Conservation (phyloP, 1,284 basidiomycete genomes). For the Blastosporella zonata region DNA sequence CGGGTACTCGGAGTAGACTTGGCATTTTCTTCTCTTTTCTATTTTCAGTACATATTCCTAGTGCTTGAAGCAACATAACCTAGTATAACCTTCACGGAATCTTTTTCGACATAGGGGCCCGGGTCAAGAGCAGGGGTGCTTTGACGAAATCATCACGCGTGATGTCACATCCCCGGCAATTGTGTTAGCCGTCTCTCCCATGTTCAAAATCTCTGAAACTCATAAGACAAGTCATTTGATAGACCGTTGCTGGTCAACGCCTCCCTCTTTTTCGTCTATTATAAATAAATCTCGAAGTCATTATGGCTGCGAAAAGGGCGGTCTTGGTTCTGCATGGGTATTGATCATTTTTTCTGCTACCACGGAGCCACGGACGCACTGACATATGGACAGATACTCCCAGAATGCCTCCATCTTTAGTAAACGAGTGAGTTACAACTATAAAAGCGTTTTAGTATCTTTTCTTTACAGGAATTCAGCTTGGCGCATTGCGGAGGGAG, state of each 20-base stretch:
- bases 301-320: slow-evolving; percentile 29
- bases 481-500: slow-evolving; percentile 74
- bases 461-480: slow-evolving; percentile 33
- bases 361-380: background rate
- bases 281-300: background rate
- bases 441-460: background rate
- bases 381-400: slow-evolving; percentile 56
- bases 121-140: no score
- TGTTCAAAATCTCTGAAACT: background rate
- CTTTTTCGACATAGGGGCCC: no score
- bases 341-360: slow-evolving; percentile 15
- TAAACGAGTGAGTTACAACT: slow-evolving; percentile 59
- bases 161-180: slow-evolving; percentile 11
- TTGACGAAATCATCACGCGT: no score
- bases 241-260: slow-evolving; percentile 8
- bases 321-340: slow-evolving; percentile 63
- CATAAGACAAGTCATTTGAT: slow-evolving; percentile 3
- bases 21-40: no score
- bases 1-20: slow-evolving; percentile 64
- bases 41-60: no score
- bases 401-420: slow-evolving; percentile 80
- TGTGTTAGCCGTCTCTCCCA: slow-evolving; percentile 6
- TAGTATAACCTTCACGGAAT: no score
- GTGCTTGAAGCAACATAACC: no score
- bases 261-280: background rate